Conservation (phyloP, 108 stramenopile genomes). For the Cyclostephanos tholiformis region DNA sequence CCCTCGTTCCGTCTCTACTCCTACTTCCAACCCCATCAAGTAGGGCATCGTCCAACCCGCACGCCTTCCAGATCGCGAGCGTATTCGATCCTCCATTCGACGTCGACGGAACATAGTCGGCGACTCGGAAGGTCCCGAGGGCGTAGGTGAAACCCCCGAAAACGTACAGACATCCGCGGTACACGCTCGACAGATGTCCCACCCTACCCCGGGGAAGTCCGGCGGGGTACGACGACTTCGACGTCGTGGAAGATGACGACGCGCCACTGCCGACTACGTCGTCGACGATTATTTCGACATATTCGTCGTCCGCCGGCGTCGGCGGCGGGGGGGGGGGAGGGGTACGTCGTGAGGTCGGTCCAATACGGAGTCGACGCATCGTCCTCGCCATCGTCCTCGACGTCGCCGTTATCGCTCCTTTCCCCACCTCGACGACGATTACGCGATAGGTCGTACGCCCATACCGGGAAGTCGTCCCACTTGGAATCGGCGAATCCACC, state of each 20-base stretch:
- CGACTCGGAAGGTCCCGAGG: constrained; percentile 33
- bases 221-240: background rate
- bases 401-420: too few species aligned
- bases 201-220: constrained; percentile 45
- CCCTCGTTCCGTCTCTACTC: background rate
- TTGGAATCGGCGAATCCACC: constrained; percentile 55
- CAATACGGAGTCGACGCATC: too few species aligned
- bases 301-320: too few species aligned
- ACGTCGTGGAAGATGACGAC: background rate
- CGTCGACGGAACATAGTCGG: background rate
- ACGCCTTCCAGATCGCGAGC: constrained; percentile 38
- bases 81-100: constrained; percentile 29
- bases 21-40: background rate
- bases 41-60: constrained; percentile 24
- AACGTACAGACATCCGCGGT: constrained; percentile 43
- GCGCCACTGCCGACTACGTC: background rate
- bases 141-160: constrained; percentile 50
- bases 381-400: too few species aligned
- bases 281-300: too few species aligned
- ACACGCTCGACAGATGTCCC: constrained; percentile 40
- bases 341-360: too few species aligned
- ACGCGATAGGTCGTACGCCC: constrained; percentile 47
- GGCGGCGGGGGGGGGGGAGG: too few species aligned
- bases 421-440: too few species aligned
- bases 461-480: constrained; percentile 50